Evolutionary conservation across 495 filamentous ascomycete genomes (phyloP).

Genomic region (Penicillium atrosanguineum): DNA sequence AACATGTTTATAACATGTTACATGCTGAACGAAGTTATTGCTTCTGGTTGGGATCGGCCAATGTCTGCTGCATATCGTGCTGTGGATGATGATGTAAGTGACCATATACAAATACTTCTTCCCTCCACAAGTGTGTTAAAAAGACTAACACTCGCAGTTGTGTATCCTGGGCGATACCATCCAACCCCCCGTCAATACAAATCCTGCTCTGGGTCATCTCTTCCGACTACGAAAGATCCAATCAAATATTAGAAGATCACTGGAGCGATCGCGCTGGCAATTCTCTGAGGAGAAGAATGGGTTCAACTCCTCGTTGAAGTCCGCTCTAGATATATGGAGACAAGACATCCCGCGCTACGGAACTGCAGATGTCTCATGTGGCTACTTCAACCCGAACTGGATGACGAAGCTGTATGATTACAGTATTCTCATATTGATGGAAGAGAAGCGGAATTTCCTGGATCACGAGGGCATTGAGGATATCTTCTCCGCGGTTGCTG

Average conservation of each 20-base stretch:
- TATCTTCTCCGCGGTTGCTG: constrained; percentile 26
- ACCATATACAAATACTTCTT: not conserved
- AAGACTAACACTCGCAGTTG: constrained; percentile 16
- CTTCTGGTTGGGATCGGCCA: constrained; percentile 33
- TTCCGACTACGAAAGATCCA: constrained; percentile 35
- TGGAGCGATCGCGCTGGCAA: constrained; percentile 13
- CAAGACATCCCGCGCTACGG: constrained; percentile 33
- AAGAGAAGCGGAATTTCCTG: constrained; percentile 27
- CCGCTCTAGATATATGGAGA: constrained; percentile 28
- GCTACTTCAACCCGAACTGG: constrained; percentile 31
- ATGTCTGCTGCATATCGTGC: constrained; percentile 26
- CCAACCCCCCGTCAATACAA: constrained; percentile 19
- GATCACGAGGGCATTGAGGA: constrained; percentile 28
- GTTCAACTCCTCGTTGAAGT: constrained; percentile 22
- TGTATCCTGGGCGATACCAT: constrained; percentile 27
- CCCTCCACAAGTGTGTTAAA: too few species aligned
- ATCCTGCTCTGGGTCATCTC: constrained; percentile 26
- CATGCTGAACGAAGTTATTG: constrained; percentile 35
- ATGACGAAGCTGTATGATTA: constrained; percentile 36
- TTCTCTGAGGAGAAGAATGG: constrained; percentile 12
- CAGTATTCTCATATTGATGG: constrained; percentile 31
- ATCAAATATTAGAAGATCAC: constrained; percentile 28
- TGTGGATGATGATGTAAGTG: constrained; percentile 34
- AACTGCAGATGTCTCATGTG: constrained; percentile 20
- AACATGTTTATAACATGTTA: constrained; percentile 35